Percentiles rank a stretch among this genome's conserved stretches.
Conservation (phyloP, 257 asterid genomes). For the Solanum peruvianum region DNA sequence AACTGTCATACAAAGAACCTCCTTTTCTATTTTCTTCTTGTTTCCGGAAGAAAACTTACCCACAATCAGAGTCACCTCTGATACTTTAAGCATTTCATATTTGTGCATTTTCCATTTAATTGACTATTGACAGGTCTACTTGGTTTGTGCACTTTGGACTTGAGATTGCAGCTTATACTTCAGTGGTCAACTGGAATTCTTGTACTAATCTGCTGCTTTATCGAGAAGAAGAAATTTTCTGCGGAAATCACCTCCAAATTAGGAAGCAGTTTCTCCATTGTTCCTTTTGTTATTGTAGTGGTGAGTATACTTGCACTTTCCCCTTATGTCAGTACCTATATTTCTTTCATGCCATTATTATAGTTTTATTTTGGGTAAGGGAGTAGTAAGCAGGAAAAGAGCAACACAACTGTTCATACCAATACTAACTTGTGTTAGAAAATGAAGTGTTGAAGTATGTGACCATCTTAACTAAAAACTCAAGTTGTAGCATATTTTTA, state of each 20-base stretch:
- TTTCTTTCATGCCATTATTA: background rate
- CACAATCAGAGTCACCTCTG: background rate
- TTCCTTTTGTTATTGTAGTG: constrained; percentile 85
- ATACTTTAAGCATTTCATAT: background rate
- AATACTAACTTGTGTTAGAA: background rate
- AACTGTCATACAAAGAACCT: background rate
- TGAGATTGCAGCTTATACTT: constrained; percentile 93
- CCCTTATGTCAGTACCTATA: background rate
- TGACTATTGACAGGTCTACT: constrained; percentile 28
- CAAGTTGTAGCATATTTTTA: background rate
- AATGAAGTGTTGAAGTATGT: background rate
- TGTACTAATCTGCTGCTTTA: constrained; percentile 72
- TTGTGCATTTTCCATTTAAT: constrained; percentile 18
- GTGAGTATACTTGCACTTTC: constrained; percentile 34
- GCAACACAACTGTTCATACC: background rate
- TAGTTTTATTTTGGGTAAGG: background rate
- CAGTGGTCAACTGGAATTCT: constrained; percentile 95
- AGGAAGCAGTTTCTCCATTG: constrained; percentile 93
- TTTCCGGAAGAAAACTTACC: background rate
- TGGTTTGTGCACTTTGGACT: constrained; percentile 43
- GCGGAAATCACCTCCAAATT: constrained; percentile 66
- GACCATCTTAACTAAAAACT: background rate
- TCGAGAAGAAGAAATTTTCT: constrained; percentile 61
- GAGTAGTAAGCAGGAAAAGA: background rate
- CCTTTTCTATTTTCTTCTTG: background rate